Evolutionary conservation across 495 filamentous ascomycete species (phyloP), one percentile per base, ranked within the genome.

Genomic region (Cladorrhinum samala): DNA sequence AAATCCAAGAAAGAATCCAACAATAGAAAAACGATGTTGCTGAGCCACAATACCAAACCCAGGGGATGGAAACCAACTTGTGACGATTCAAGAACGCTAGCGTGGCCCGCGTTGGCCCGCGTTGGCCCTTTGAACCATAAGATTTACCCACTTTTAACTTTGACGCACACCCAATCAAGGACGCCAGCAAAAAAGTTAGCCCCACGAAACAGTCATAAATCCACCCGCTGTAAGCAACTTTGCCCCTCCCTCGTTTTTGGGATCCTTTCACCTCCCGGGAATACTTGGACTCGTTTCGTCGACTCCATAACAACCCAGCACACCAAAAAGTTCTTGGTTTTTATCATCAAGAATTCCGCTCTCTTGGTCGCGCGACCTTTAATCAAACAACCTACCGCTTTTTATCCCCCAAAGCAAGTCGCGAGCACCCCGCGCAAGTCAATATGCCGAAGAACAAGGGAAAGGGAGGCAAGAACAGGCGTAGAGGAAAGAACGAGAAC

Each of bases 401-500:
- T 2, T 27, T 2, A n/a, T n/a, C n/a, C n/a, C n/a, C n/a, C 45
- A 17, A 6, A 6, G 27, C 27, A 33, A 33, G 27, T 33, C 27
- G 27, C 27, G 27, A 33, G 11, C 27, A 11, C 27, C 6, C 27
- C 5, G 6, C 27, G 11, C 27, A 33, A 33, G 42, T 25, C 55
- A 66, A 54, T 13, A 67, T 67, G 65, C 65, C 59, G 21, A 61
- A 66, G 59, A 64, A 64, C 37, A 62, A 68, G 57, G 63, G 63
- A 65, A 67, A 96, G 88, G 93, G 93, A 71, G 93, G 93, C 79
- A 98, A 97, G 81, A 98, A 98, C 75, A 78, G 93, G 69, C 83
- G 93, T 77, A 86, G 93, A 74, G 93, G 93, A 74, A 98, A 97
- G 89, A 98, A 98, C 81, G 93, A 98, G 79, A 97, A 96, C 79